phyloP scores from a whole-genome alignment of 2,329 filamentous ascomycete species.

The Metarhizium robertsii region DNA sequence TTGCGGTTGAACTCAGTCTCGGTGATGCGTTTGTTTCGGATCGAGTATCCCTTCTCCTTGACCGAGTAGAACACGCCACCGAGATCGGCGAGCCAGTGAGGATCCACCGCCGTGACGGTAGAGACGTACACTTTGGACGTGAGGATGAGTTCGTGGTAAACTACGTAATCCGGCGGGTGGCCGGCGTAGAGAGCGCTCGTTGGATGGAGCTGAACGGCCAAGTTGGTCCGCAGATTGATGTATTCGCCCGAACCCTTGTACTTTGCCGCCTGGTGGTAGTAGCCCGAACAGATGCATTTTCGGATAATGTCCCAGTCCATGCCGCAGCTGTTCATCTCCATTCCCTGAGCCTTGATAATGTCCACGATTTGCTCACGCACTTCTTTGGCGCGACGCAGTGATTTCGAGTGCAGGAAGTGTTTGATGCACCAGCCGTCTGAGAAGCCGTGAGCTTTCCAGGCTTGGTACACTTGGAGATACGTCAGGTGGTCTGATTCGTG shows the following conservation, averaged over 20 bases:
- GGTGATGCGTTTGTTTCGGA: slow-evolving; percentile 73
- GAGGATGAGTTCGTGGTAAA: slow-evolving; percentile 96
- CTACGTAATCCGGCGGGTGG: slow-evolving; percentile 90
- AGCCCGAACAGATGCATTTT: slow-evolving; percentile 94
- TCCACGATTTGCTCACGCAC: slow-evolving; percentile 89
- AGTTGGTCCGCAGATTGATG: slow-evolving; percentile 88
- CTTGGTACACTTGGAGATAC: slow-evolving; percentile 87
- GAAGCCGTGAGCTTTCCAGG: slow-evolving; percentile 87
- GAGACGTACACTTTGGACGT: slow-evolving; percentile 98
- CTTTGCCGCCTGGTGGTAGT: slow-evolving; percentile 95
- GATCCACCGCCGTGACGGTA: slow-evolving; percentile 90
- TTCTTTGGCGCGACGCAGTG: slow-evolving; percentile 81
- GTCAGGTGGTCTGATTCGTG: slow-evolving; percentile 96
- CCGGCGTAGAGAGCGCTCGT: slow-evolving; percentile 91
- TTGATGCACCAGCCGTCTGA: slow-evolving; percentile 87
- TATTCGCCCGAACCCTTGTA: slow-evolving; percentile 97
- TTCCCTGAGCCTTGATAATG: slow-evolving; percentile 90
- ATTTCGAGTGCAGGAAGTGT: slow-evolving; percentile 94
- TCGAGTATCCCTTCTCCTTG: slow-evolving; percentile 94
- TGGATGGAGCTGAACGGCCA: slow-evolving; percentile 89
- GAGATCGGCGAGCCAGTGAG: slow-evolving; percentile 92
- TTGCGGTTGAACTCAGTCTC: slow-evolving; percentile 88
- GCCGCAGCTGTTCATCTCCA: slow-evolving; percentile 78
- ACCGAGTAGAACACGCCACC: slow-evolving; percentile 96
- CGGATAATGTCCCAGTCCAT: slow-evolving; percentile 96